phyloP scores from a whole-genome alignment of 805 yeast species.

The Phaffomyces opuntiae region DNA sequence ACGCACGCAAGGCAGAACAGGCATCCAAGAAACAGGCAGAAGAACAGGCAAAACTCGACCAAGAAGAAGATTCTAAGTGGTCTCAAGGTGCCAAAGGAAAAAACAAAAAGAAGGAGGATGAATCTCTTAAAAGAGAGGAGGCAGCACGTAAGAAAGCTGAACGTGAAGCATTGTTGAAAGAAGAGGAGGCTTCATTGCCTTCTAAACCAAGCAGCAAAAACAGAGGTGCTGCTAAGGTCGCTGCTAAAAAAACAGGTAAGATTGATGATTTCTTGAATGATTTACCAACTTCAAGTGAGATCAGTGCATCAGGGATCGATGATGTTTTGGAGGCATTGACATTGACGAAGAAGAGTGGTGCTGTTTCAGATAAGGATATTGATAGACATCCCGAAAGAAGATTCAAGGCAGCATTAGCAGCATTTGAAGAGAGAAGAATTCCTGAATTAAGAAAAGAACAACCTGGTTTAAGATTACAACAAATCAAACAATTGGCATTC shows the following conservation, averaged over 20 bases:
- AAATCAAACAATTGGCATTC: conserved; percentile 62
- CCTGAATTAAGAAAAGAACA: conserved; percentile 70
- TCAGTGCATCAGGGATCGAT: conserved; percentile 70
- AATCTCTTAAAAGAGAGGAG: conserved; percentile 63
- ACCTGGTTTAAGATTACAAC: conserved; percentile 76
- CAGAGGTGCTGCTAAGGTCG: conserved; percentile 64
- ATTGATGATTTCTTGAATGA: conserved; percentile 59
- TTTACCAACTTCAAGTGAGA: conserved; percentile 43
- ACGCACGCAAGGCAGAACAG: conserved; percentile 59
- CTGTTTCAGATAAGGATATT: conserved; percentile 52
- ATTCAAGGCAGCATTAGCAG: conserved; percentile 71
- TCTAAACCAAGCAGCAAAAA: conserved; percentile 49
- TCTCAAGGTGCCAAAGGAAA: conserved; percentile 64
- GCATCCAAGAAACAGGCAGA: conserved; percentile 52
- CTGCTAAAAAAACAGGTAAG: conserved; percentile 51
- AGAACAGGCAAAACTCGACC: conserved; percentile 38
- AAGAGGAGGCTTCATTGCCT: conserved; percentile 60
- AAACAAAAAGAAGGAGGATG: conserved; percentile 63
- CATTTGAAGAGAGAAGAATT: conserved; percentile 61
- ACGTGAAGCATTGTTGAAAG: conserved; percentile 58
- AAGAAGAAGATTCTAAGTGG: conserved; percentile 61
- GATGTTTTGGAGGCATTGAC: conserved; percentile 73
- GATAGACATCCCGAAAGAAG: conserved; percentile 89
- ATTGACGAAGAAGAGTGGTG: conserved; percentile 50
- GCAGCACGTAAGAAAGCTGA: conserved; percentile 79